Conservation (phyloP, 352 stramenopile genomes). For the Phytophthora crassamura region DNA sequence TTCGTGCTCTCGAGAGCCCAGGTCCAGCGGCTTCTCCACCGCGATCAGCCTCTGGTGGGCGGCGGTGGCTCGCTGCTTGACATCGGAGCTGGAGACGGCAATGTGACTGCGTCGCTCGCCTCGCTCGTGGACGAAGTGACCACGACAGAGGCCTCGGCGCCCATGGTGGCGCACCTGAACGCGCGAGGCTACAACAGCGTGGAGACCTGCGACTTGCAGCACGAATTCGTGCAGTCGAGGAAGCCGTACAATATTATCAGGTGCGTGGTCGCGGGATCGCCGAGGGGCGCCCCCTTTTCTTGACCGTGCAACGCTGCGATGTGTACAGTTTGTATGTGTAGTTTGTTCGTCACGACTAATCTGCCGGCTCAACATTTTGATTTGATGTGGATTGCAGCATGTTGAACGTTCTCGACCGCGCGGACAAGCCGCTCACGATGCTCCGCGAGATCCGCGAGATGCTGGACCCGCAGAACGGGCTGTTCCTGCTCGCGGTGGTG, state of each 20-base stretch:
- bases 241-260: conserved; percentile 87
- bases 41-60: conserved; percentile 42
- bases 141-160: conserved; percentile 77
- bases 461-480: conserved; percentile 71
- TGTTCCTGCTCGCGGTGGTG: conserved; percentile 83
- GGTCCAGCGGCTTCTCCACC: conserved; percentile 67
- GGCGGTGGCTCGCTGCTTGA: conserved; percentile 65
- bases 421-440: conserved; percentile 84
- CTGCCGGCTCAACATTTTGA: conserved; percentile 17
- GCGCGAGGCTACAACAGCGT: conserved; percentile 80
- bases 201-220: conserved; percentile 71
- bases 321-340: no score
- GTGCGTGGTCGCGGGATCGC: conserved; percentile 36
- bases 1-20: conserved; percentile 84
- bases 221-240: conserved; percentile 67
- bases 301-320: conserved; percentile 26
- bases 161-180: conserved; percentile 84
- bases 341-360: conserved; percentile 34
- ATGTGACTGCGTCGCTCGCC: conserved; percentile 82
- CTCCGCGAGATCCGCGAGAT: conserved; percentile 76
- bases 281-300: conserved; percentile 28
- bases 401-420: conserved; percentile 84
- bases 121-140: conserved; percentile 74
- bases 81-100: conserved; percentile 85
- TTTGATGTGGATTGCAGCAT: conserved; percentile 45